These are phyloP conservation scores for Malassezia furfur DNA, from an alignment of 1,284 basidiomycete genomes.

Conservation along the genomic window DNA sequence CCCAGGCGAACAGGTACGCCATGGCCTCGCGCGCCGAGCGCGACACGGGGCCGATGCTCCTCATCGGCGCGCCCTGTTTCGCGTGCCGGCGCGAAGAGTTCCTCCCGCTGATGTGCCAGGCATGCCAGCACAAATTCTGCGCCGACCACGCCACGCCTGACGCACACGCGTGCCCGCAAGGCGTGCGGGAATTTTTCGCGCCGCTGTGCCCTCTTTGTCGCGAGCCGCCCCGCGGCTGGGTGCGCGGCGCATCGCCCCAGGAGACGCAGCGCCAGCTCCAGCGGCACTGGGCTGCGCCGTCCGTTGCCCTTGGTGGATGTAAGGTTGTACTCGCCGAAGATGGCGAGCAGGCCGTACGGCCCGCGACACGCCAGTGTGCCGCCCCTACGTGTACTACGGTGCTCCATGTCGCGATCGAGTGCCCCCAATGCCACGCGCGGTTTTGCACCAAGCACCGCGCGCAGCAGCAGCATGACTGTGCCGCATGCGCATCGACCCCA, in stretches of 20 bases:
- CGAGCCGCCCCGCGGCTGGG: constrained; percentile 13
- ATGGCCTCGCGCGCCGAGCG: not conserved
- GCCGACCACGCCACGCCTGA: constrained; percentile 8
- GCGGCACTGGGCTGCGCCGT: constrained; percentile 2
- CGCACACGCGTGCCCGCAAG: not conserved
- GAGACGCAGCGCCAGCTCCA: not conserved
- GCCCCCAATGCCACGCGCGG: not conserved
- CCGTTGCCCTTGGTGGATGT: constrained; percentile 8
- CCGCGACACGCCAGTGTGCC: not conserved
- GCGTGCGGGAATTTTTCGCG: constrained; percentile 1
- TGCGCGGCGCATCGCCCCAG: not conserved
- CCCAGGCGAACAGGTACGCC: not conserved
- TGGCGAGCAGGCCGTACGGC: not conserved
- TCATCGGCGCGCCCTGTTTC: constrained; percentile 15
- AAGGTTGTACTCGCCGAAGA: not conserved
- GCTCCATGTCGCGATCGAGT: constrained; percentile 6
- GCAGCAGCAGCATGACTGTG: constrained; percentile 10
- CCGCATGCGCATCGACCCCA: not conserved
- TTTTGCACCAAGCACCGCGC: constrained; percentile 7
- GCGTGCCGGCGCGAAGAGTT: constrained; percentile 15
- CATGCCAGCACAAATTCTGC: constrained; percentile 10
- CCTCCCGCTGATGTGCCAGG: constrained; percentile 10
- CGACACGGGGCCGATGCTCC: constrained; percentile 11
- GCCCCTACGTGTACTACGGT: not conserved
- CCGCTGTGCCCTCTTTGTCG: constrained; percentile 13